Base-by-base conservation (phyloP, 1,139 yeast species). In the Pichia kudriavzevii region DNA sequence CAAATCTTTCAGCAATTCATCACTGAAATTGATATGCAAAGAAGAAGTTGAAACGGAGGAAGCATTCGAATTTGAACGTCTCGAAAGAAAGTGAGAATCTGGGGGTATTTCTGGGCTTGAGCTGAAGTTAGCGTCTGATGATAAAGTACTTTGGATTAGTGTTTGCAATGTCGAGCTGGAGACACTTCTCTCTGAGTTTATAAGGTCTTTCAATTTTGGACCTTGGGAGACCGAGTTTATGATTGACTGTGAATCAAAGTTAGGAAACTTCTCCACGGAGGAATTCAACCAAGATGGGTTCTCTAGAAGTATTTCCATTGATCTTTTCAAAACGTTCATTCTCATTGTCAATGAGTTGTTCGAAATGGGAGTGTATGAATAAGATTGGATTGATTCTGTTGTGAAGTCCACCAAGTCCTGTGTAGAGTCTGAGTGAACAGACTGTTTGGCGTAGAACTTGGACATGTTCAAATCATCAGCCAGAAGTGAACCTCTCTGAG, bases 281-380 rank as follows among this genome's bases (percentile, higher is more conserved):
- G 54, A 58, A 42, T 41, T 45, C 7, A 73, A 56, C 49, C 75
- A 59, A 29, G 66, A 73, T 0, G 83, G 83, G 32, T 80, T 60
- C 35, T 78, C 87, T 39, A 74, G 59, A 29, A 81, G 58, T 31
- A 83, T 80, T 53, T 83, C 85, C 34, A 84, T 59, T 7, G 93
- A 79, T 43, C 94, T 62, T 49, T 78, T 81, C 48, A 84, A 63
- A 14, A 83, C 87, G 41, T 79, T 78, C 42, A 84, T 61, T 38
- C 95, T 63, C 36, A 83, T 72, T 0, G 93, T 84, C 39, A 84
- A 59, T 2, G 94, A 79, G 50, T 81, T 80, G 15, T 87, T 91
- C 4, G 93, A 79, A 38, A 82, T 63, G 41, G 81, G 84, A 5
- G 93, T 87, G 55, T 83, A 84, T 0, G 94, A 82, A 52, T 81